phyloP scores from a whole-genome alignment of 305 asterid genomes.

The Solanum hybrid region DNA sequence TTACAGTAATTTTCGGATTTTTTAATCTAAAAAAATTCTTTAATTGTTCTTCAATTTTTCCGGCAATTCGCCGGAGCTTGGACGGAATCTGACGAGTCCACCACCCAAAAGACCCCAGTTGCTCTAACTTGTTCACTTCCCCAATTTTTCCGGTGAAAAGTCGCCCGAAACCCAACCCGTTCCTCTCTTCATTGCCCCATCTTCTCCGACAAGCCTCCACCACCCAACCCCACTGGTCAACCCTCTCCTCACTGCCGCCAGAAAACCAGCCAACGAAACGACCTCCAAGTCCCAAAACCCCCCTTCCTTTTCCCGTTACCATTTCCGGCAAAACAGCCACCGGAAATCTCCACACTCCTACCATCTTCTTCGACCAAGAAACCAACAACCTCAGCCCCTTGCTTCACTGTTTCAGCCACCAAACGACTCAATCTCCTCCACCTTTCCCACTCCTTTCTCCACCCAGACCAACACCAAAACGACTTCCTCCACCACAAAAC shows the following conservation, averaged over 20 bases:
- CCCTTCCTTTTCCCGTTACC: background rate
- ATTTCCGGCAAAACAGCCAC: background rate
- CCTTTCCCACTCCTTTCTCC: background rate
- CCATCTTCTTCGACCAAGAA: background rate
- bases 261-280: background rate
- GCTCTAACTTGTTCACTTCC: background rate
- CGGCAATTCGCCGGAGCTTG: background rate
- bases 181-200: background rate
- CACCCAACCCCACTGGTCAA: too few relatives aligned
- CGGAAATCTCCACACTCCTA: background rate
- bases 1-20: too few relatives aligned
- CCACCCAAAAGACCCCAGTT: background rate
- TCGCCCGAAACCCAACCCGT: background rate
- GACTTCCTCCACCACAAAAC: background rate
- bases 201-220: background rate
- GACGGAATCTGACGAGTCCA: background rate
- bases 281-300: background rate
- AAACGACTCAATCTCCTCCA: background rate
- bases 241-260: background rate
- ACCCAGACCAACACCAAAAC: background rate
- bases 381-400: background rate
- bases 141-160: background rate
- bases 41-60: too few relatives aligned
- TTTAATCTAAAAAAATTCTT: too few relatives aligned
- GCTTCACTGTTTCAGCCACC: background rate